Evolutionary conservation across 768 basidiomycete species (phyloP).

Genomic region (Filobasidium floriforme): DNA sequence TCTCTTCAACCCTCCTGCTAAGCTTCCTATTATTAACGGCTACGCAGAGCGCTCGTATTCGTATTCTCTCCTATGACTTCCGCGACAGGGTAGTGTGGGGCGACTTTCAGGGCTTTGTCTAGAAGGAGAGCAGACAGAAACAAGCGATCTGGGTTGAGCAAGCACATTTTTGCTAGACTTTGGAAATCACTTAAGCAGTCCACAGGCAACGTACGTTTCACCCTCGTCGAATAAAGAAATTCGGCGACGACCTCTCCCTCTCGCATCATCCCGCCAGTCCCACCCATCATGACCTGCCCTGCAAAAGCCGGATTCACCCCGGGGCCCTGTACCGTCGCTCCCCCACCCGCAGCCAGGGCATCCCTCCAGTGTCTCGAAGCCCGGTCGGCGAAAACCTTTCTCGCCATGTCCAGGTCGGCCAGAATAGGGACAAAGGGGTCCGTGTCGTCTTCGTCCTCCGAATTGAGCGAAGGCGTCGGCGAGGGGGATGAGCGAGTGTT

Average conservation of each 20-base stretch:
- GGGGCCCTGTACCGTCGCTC: constrained; percentile 18
- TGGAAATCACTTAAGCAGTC: too few relatives aligned
- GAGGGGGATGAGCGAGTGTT: constrained; percentile 18
- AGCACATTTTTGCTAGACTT: too few relatives aligned
- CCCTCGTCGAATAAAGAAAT: constrained; percentile 17
- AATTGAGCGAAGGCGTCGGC: constrained; percentile 6
- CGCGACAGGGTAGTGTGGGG: too few relatives aligned
- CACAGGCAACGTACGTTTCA: constrained; percentile 1
- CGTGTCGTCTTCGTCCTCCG: background rate
- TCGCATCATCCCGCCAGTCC: constrained; percentile 20
- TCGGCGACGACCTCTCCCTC: constrained; percentile 22
- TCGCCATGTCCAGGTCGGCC: constrained; percentile 16
- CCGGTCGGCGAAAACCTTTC: constrained; percentile 14
- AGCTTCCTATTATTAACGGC: too few relatives aligned
- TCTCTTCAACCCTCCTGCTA: too few relatives aligned
- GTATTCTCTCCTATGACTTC: too few relatives aligned
- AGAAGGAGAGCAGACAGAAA: too few relatives aligned
- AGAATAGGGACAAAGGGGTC: constrained; percentile 17
- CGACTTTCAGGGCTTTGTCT: too few relatives aligned
- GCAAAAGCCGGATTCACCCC: constrained; percentile 21
- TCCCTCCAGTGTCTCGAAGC: constrained; percentile 18
- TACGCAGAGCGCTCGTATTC: too few relatives aligned
- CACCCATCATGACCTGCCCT: constrained; percentile 24
- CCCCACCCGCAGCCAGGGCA: constrained; percentile 18
- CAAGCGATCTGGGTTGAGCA: too few relatives aligned